A percentile compares a stretch with the other conserved stretches of the same genome.
Conservation (phyloP, 148 eudicot genomes). For the Rhododendron mucronatum region DNA sequence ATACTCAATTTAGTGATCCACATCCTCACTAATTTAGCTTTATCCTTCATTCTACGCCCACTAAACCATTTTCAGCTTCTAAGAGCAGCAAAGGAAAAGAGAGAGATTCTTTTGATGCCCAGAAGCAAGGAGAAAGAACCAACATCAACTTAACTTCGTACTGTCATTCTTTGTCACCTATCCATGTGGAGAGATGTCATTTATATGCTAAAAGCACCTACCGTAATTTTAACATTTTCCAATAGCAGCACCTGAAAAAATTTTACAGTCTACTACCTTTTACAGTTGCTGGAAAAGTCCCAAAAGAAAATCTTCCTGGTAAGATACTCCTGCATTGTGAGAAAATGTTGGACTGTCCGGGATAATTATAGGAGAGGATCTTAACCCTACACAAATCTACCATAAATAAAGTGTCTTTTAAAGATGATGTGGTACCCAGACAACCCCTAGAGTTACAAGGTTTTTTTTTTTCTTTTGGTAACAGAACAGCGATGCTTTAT, state of each 20-base stretch:
- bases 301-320: neutral
- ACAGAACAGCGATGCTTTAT: too few species aligned
- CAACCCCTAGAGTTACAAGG: neutral
- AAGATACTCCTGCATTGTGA: neutral
- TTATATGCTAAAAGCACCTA: neutral
- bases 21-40: neutral
- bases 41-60: neutral
- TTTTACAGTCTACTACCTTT: neutral
- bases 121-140: neutral
- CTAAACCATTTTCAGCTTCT: conserved; percentile 3
- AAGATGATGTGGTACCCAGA: neutral
- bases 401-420: neutral
- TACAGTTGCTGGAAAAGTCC: neutral
- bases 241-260: neutral
- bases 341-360: neutral
- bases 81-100: neutral
- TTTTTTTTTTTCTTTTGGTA: neutral
- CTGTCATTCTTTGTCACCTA: neutral
- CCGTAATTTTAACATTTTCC: neutral
- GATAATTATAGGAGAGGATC: neutral
- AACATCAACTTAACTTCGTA: neutral
- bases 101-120: conserved; percentile 6
- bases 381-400: neutral
- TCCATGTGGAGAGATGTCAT: neutral
- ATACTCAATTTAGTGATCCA: neutral